A percentile compares a stretch with the other conserved stretches of the same genome.
phyloP scores from a whole-genome alignment of 805 yeast genomes.

The Wickerhamiella qilinensis region DNA sequence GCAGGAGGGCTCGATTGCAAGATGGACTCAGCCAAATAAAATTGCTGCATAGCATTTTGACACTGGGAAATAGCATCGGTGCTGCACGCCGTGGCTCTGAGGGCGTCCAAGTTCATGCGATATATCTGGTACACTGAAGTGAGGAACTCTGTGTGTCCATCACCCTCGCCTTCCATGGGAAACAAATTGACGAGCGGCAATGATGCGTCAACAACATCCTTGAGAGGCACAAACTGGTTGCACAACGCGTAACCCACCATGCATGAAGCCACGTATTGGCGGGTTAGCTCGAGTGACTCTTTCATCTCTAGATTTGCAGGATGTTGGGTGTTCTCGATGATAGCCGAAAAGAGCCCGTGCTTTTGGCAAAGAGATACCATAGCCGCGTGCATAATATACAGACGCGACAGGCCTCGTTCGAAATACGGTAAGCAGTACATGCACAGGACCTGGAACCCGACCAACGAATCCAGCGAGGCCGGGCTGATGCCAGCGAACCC shows the following conservation, averaged over 20 bases:
- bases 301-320: background rate
- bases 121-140: background rate
- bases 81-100: background rate
- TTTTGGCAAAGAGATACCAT: constrained; percentile 1
- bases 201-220: background rate
- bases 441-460: constrained; percentile 10
- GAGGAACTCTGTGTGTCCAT: background rate
- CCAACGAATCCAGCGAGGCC: constrained; percentile 3
- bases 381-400: constrained; percentile 10
- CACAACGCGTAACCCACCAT: constrained; percentile 1
- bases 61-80: background rate
- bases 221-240: background rate
- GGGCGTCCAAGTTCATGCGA: background rate
- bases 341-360: background rate
- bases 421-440: constrained; percentile 9
- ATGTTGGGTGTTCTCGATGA: background rate
- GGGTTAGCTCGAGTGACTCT: background rate
- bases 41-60: background rate
- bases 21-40: background rate
- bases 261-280: background rate
- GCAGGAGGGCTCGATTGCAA: background rate
- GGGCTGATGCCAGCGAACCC: background rate
- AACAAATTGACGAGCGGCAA: background rate
- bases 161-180: background rate
- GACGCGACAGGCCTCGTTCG: constrained; percentile 9